Percentiles rank a stretch among this genome's conserved stretches.
Conservation (phyloP, 2,329 filamentous ascomycete species). For the Trichoderma afroharzianum region DNA sequence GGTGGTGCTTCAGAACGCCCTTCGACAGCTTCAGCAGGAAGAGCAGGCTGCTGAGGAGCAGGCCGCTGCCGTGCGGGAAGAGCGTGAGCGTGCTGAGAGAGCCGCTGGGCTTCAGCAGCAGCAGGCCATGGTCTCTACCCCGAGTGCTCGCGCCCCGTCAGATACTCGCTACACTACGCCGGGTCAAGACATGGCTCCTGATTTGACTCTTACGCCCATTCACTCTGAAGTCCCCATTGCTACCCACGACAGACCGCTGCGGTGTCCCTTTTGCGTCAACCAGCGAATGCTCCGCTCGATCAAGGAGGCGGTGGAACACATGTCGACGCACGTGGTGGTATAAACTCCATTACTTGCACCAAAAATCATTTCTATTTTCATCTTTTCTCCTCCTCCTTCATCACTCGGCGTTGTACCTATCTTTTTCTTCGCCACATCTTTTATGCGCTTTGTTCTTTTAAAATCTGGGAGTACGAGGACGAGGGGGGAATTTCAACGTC, state of each 20-base stretch:
- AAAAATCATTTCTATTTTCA: not conserved
- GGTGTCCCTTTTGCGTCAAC: slow-evolving; percentile 60
- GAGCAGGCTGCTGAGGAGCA: slow-evolving; percentile 57
- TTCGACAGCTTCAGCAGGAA: slow-evolving; percentile 56
- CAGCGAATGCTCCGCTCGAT: slow-evolving; percentile 58
- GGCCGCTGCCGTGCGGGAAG: slow-evolving; percentile 51
- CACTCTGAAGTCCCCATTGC: slow-evolving; percentile 47
- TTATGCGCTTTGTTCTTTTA: not conserved
- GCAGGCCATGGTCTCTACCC: slow-evolving; percentile 33
- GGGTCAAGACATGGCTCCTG: slow-evolving; percentile 34
- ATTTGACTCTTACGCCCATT: slow-evolving; percentile 54
- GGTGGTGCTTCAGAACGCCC: slow-evolving; percentile 55
- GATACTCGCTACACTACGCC: slow-evolving; percentile 35
- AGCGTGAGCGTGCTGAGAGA: slow-evolving; percentile 47
- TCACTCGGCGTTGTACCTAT: not conserved
- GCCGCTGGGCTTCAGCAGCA: slow-evolving; percentile 29
- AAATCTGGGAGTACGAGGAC: not conserved
- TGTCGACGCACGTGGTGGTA: slow-evolving; percentile 60
- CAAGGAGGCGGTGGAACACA: slow-evolving; percentile 60
- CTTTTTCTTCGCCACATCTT: not conserved
- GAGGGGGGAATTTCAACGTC: not conserved
- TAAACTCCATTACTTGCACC: slow-evolving; percentile 24
- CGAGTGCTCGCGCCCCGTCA: slow-evolving; percentile 27
- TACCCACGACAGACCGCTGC: slow-evolving; percentile 46
- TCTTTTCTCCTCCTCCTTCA: not conserved